Conservation (phyloP, 176 grass and related monocot genomes). For the Carex kokanica region DNA sequence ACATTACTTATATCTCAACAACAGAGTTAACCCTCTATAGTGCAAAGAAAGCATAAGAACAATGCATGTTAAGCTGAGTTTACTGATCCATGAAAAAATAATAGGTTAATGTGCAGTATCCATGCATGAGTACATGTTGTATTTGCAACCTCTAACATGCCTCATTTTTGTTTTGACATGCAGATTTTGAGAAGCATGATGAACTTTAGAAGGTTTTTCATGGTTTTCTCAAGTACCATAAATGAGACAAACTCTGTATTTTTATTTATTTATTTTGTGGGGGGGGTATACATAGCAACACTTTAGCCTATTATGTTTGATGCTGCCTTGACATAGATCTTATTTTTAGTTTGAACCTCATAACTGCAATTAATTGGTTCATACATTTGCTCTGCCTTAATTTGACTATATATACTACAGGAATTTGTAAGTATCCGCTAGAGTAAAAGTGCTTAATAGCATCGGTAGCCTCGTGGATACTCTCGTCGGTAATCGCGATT, state of each 20-base stretch:
- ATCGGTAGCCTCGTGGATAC: no score
- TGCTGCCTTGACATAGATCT: no score
- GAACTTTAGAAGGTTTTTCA: constrained; percentile 43
- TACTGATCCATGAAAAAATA: neutral
- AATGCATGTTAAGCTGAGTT: neutral
- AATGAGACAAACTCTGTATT: constrained; percentile 1
- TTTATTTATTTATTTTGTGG: no score
- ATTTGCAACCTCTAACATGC: constrained; percentile 14
- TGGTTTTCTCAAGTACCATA: neutral
- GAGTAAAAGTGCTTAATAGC: no score
- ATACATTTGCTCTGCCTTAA: no score
- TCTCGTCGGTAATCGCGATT: no score
- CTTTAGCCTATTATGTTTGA: no score
- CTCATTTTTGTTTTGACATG: neutral
- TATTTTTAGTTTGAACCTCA: no score
- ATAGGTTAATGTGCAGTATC: neutral
- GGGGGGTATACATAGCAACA: no score
- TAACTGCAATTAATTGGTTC: no score
- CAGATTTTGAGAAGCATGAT: constrained; percentile 53
- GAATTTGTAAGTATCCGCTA: no score
- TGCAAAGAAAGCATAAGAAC: neutral
- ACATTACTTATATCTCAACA: neutral
- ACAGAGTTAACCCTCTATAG: neutral
- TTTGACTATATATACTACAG: no score
- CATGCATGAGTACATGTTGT: neutral